These are phyloP conservation scores for Psilocybe tampanensis DNA, from an alignment of 768 basidiomycete genomes.

Conservation along the genomic window DNA sequence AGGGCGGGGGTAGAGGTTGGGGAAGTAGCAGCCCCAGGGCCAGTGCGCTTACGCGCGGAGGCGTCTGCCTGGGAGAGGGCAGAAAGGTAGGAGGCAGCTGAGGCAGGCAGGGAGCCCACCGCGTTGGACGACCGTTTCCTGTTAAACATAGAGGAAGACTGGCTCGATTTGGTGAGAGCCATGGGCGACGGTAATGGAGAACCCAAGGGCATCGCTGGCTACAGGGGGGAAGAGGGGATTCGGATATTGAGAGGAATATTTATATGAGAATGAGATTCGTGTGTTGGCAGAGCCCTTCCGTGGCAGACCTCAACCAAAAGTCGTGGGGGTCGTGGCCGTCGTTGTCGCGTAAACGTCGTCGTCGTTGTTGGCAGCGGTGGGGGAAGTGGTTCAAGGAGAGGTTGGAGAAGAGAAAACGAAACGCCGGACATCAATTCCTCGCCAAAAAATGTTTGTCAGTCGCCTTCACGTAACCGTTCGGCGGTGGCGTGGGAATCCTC, in stretches of 20 bases:
- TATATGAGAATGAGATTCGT: neutral
- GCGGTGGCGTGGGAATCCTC: neutral
- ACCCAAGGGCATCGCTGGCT: constrained; percentile 19
- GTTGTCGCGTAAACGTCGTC: neutral
- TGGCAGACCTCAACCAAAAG: neutral
- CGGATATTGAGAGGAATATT: neutral
- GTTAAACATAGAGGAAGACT: constrained; percentile 55
- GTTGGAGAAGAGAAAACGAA: neutral
- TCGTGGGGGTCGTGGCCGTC: neutral
- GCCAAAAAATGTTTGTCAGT: neutral
- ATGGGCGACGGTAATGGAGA: constrained; percentile 56
- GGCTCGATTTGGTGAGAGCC: constrained; percentile 54
- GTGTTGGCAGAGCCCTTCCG: neutral
- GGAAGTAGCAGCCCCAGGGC: constrained; percentile 42
- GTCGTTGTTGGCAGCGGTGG: neutral
- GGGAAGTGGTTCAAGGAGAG: neutral
- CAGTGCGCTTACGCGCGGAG: constrained; percentile 47
- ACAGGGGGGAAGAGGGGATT: neutral
- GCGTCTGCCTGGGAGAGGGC: constrained; percentile 60
- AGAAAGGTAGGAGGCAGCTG: constrained; percentile 46
- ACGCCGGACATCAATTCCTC: neutral
- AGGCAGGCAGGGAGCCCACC: constrained; percentile 30
- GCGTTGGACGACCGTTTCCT: constrained; percentile 48
- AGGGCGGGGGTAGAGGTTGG: constrained; percentile 66
- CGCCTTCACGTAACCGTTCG: neutral